phyloP scores from a whole-genome alignment of 306 rosid species.

The Vachellia collinsii region DNA sequence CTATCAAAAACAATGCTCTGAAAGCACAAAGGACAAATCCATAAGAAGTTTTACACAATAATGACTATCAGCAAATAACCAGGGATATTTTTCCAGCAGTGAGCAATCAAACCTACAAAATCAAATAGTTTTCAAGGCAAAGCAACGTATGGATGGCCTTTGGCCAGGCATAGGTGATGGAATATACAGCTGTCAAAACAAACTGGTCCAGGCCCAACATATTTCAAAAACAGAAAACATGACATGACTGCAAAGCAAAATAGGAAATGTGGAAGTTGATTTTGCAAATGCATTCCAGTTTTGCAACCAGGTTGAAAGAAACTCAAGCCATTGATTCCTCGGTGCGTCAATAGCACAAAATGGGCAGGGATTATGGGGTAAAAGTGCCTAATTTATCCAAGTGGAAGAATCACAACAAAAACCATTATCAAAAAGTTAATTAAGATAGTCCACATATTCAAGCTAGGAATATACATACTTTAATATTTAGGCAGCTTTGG shows the following conservation, averaged over 20 bases:
- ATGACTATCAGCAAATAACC: conserved; percentile 3
- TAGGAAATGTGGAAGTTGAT: not conserved
- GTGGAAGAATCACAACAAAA: conserved; percentile 1
- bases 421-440: conserved; percentile 5
- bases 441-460: not conserved
- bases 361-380: not conserved
- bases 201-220: not conserved
- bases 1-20: not conserved
- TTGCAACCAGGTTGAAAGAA: not conserved
- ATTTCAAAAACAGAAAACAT: not conserved
- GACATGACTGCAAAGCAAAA: not conserved
- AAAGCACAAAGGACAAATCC: not conserved
- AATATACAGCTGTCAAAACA: not conserved
- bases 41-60: not conserved
- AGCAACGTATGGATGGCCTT: not conserved
- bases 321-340: not conserved
- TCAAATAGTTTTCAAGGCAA: not conserved
- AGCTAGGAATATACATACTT: conserved; percentile 40
- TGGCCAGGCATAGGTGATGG: conserved; percentile 1
- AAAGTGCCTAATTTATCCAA: not conserved
- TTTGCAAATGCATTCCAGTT: not conserved
- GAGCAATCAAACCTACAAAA: conserved; percentile 7
- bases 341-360: not conserved
- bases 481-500: conserved; percentile 61
- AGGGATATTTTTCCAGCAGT: not conserved